A percentile compares a stretch with the other conserved stretches of the same genome.
phyloP scores from a whole-genome alignment of 225 moss, liverwort and hornwort genomes.

The Bryoerythrophyllum caledonicum region DNA sequence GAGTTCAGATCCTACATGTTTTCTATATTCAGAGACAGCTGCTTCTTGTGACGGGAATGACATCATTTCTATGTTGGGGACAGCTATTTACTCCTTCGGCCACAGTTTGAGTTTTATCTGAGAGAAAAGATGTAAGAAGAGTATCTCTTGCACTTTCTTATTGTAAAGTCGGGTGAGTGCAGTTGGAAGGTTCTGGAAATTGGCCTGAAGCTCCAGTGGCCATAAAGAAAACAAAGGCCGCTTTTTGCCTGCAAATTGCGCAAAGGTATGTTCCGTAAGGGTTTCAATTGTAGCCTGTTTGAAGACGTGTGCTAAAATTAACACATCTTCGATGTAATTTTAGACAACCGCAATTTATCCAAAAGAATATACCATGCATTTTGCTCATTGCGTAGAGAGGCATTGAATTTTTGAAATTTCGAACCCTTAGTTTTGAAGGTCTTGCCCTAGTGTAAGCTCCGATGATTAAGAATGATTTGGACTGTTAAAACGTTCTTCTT shows the following conservation, averaged over 20 bases:
- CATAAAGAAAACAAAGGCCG: conserved; percentile 77
- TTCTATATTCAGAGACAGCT: neutral
- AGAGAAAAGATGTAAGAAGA: neutral
- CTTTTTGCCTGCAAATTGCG: conserved; percentile 86
- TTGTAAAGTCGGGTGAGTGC: conserved; percentile 26
- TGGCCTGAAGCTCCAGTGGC: conserved; percentile 90
- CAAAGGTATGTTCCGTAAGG: conserved; percentile 47
- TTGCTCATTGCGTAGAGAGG: neutral
- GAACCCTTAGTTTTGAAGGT: neutral
- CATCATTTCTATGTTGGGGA: neutral
- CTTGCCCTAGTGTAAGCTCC: neutral
- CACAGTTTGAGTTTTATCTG: conserved; percentile 6
- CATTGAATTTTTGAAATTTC: neutral
- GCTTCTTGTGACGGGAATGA: conserved; percentile 3
- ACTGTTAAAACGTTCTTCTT: conserved; percentile 13
- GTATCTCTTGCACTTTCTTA: conserved; percentile 10
- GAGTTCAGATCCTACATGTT: neutral
- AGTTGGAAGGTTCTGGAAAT: conserved; percentile 95
- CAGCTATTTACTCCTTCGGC: neutral
- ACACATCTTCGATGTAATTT: neutral
- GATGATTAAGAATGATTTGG: conserved; percentile 8
- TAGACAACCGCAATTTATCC: neutral
- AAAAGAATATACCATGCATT: neutral
- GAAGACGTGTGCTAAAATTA: neutral
- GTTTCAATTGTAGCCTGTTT: neutral